phyloP scores from a whole-genome alignment of 2,329 filamentous ascomycete species.

The Ceratocystis variospora region DNA sequence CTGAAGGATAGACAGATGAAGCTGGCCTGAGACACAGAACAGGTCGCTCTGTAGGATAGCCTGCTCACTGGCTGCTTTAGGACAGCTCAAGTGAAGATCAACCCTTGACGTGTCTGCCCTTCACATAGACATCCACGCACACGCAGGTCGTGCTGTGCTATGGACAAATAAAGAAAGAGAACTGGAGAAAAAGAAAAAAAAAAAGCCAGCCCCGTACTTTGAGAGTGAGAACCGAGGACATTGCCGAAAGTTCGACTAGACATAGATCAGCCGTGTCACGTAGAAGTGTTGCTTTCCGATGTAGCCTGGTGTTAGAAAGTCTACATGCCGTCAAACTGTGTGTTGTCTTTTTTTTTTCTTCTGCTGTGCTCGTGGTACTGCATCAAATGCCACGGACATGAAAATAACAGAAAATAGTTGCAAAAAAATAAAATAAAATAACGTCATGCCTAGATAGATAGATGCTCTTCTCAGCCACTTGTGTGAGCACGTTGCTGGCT shows the following conservation, averaged over 20 bases:
- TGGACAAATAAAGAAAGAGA: not conserved
- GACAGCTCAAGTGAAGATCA: no score
- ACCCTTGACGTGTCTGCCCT: no score
- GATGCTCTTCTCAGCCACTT: no score
- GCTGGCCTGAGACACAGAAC: not conserved
- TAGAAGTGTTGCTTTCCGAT: not conserved
- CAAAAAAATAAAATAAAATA: not conserved
- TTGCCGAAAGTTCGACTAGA: not conserved
- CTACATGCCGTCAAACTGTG: not conserved
- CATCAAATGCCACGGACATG: not conserved
- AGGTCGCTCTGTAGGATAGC: no score
- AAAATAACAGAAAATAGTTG: not conserved
- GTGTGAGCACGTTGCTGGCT: no score
- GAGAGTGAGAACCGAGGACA: not conserved
- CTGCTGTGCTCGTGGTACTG: not conserved
- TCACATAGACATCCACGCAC: no score
- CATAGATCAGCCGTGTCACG: not conserved
- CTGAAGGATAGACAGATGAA: not conserved
- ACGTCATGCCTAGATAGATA: not conserved
- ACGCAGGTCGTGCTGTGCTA: no score
- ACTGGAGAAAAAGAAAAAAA: not conserved
- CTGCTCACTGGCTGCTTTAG: no score
- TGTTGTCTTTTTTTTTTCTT: not conserved
- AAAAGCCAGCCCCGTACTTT: not conserved
- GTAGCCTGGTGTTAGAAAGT: not conserved